Evolutionary conservation across 345 rosid genomes (phyloP).

Genomic region (Bruguiera parviflora): DNA sequence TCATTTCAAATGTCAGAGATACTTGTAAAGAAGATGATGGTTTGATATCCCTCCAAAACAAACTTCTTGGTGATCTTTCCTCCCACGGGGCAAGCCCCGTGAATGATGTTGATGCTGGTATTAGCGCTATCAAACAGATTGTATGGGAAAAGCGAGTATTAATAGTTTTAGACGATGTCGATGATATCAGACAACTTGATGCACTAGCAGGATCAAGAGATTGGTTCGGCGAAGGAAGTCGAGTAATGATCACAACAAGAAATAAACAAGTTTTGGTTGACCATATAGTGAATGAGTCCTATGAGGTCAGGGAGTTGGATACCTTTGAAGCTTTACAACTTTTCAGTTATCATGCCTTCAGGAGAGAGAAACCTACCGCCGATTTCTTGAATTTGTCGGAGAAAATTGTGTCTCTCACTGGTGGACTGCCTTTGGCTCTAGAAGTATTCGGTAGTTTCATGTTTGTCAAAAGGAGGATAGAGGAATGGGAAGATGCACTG

Average conservation of each 20-base stretch:
- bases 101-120: slow-evolving; percentile 25
- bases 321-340: slow-evolving; percentile 29
- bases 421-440: slow-evolving; percentile 57
- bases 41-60: slow-evolving; percentile 39
- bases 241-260: slow-evolving; percentile 63
- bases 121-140: slow-evolving; percentile 14
- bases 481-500: slow-evolving; percentile 55
- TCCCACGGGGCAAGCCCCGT: background rate
- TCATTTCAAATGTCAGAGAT: slow-evolving; percentile 36
- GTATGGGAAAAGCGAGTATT: slow-evolving; percentile 32
- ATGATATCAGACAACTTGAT: slow-evolving; percentile 32
- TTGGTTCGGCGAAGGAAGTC: slow-evolving; percentile 49
- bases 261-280: slow-evolving; percentile 30
- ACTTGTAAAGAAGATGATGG: slow-evolving; percentile 21
- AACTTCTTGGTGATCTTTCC: slow-evolving; percentile 30
- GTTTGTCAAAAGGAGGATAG: slow-evolving; percentile 39
- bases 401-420: slow-evolving; percentile 43
- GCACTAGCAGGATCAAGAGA: slow-evolving; percentile 42
- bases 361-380: no score
- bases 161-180: slow-evolving; percentile 61
- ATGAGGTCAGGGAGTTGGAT: slow-evolving; percentile 50
- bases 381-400: no score
- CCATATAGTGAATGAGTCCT: slow-evolving; percentile 22
- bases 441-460: slow-evolving; percentile 70
- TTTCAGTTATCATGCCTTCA: no score